Conservation (phyloP, 2,329 filamentous ascomycete species). For the Orbilia brochopaga region DNA sequence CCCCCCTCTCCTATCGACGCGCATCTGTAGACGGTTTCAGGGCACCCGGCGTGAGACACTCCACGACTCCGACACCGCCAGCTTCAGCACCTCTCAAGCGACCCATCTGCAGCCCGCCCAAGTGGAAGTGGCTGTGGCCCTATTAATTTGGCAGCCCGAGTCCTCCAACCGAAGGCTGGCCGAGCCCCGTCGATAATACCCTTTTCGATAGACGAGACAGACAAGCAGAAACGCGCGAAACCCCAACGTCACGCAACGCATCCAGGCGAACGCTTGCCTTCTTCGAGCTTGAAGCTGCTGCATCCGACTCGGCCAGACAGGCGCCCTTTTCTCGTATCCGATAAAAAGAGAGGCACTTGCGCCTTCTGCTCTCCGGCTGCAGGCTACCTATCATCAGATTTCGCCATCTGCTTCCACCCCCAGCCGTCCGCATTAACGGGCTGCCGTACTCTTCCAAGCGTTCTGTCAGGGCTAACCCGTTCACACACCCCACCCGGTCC, state of each 20-base stretch:
- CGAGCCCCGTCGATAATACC: conserved; percentile 26
- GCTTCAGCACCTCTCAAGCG: conserved; percentile 5
- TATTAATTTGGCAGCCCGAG: conserved; percentile 16
- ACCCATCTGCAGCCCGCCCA: background rate
- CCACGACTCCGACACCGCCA: background rate
- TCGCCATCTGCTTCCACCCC: conserved; percentile 32
- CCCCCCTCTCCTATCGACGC: conserved; percentile 4
- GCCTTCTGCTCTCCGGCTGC: no score
- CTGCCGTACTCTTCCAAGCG: conserved; percentile 29
- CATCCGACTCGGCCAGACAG: conserved; percentile 10
- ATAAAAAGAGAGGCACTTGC: no score
- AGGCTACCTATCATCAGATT: no score
- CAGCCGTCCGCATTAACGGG: conserved; percentile 49
- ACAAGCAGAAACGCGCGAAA: conserved; percentile 32
- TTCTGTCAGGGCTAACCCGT: conserved; percentile 2
- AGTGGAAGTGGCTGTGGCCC: conserved; percentile 9
- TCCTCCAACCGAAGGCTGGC: conserved; percentile 20
- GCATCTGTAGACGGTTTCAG: conserved; percentile 2
- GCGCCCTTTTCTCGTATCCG: conserved; percentile 1
- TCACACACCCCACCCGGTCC: conserved; percentile 8
- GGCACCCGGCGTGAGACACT: conserved; percentile 15
- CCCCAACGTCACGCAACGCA: conserved; percentile 16
- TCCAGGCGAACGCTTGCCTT: conserved; percentile 8
- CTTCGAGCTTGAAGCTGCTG: conserved; percentile 1
- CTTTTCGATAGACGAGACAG: conserved; percentile 44